These are phyloP conservation scores for Tolypocladium tropicale DNA, from an alignment of 2,329 filamentous ascomycete species.

Conservation along the genomic window DNA sequence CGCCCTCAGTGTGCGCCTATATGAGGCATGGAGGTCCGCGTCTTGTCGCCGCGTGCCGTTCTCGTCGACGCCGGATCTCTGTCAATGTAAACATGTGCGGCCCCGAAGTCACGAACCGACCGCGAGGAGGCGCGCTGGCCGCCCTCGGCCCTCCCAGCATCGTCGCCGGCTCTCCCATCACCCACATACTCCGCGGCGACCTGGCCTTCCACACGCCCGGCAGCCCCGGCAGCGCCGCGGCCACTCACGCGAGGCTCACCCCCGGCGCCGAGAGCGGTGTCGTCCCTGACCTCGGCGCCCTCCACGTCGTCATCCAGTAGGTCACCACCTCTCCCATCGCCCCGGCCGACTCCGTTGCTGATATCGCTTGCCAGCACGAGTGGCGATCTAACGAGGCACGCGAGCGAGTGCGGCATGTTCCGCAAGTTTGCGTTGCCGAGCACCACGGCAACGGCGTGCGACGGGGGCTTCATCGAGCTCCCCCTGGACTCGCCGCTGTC, in stretches of 20 bases:
- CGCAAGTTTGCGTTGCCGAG: slow-evolving; percentile 23
- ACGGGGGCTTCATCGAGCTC: slow-evolving; percentile 19
- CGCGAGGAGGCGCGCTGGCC: slow-evolving; percentile 34
- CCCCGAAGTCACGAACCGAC: slow-evolving; percentile 26
- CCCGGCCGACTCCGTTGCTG: not conserved
- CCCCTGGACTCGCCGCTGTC: slow-evolving; percentile 27
- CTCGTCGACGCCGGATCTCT: not conserved
- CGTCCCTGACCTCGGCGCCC: slow-evolving; percentile 8
- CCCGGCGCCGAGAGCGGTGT: slow-evolving; percentile 12
- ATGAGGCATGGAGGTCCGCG: not conserved
- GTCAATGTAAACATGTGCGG: slow-evolving; percentile 30
- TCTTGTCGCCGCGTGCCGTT: not conserved
- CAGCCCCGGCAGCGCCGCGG: slow-evolving; percentile 21
- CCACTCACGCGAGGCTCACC: slow-evolving; percentile 33
- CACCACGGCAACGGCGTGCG: not conserved
- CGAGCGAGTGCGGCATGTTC: slow-evolving; percentile 31
- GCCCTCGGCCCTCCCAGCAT: slow-evolving; percentile 24
- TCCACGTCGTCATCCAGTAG: slow-evolving; percentile 35
- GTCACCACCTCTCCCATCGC: slow-evolving; percentile 6
- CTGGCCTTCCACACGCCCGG: slow-evolving; percentile 34
- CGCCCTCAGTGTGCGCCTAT: not conserved
- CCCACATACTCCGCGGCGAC: slow-evolving; percentile 18
- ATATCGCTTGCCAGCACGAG: slow-evolving; percentile 13
- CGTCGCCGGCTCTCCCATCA: not conserved
- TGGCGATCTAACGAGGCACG: slow-evolving; percentile 30